Base-by-base conservation (phyloP, 257 asterid genomes). In the Rhazya stricta region DNA sequence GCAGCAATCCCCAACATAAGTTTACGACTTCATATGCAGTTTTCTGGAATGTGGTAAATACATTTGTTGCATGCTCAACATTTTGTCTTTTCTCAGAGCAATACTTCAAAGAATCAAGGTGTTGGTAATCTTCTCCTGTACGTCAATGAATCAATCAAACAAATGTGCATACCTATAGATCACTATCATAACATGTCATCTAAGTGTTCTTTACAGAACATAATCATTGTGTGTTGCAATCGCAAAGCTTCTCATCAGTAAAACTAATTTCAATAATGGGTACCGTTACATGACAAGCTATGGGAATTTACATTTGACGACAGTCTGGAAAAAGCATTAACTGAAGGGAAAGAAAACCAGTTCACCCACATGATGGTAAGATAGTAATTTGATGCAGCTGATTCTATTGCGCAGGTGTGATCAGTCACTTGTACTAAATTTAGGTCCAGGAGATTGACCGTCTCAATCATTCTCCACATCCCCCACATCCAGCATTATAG, bases 401-500 rank as follows among this genome's bases (percentile, higher is more conserved):
- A 74, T 83, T 89, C 96, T 93, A 85, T 88, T 51, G 79, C 83
- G 87, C 76, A 67, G 85, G 74, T 69, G 97, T n/a, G 97, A 46
- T 94, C 84, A 0, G 79, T 82, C 48, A 86, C 91, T 79, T 83
- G 88, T 62, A 72, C 86, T 85, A 73, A 62, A 76, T 77, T 74
- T 82, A 73, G 82, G 73, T 73, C 63, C 45, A 78, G 60, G n/a
- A 83, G 46, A 81, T 18, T 0, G 81, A 50, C 76, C 78, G 84
- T 77, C 74, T 87, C 67, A 87, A 78, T 74, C 89, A 84, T 85
- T 91, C 93, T 84, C 96, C 77, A 78, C 86, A 89, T 80, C 88
- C 93, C 84, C 88, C 91, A 61, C 91, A 85, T 69, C 86, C 37
- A 68, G 96, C 91, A 76, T n/a, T 89, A 89, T 79, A 86, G 73